These are phyloP conservation scores for Seiridium cupressi DNA, from an alignment of 2,329 filamentous ascomycete genomes.

Conservation along the genomic window DNA sequence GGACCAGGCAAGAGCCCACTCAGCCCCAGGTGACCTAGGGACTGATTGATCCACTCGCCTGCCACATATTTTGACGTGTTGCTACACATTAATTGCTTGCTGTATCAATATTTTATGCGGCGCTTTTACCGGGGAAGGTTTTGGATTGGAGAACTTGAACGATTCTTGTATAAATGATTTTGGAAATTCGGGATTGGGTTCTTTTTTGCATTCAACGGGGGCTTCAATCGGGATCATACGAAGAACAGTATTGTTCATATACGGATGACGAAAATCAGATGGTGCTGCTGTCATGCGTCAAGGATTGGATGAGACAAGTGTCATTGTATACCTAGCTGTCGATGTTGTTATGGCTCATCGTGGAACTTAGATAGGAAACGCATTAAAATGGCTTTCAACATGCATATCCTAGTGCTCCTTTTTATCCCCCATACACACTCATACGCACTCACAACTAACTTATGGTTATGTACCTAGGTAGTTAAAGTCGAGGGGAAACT, in stretches of 20 bases:
- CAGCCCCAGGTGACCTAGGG: neutral
- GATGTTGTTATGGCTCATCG: neutral
- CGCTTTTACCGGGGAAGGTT: neutral
- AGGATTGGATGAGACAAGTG: neutral
- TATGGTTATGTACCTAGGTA: too few species aligned
- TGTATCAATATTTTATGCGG: constrained; percentile 1
- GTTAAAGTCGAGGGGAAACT: too few species aligned
- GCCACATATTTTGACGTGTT: neutral
- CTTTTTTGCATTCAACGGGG: neutral
- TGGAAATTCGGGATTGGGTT: neutral
- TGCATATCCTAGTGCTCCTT: neutral
- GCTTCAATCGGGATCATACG: neutral
- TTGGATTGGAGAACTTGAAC: neutral
- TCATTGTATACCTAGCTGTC: neutral
- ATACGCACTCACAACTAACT: too few species aligned
- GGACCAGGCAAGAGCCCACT: constrained; percentile 20
- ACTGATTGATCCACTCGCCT: neutral
- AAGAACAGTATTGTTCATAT: neutral
- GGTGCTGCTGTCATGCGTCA: neutral
- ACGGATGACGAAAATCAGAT: neutral
- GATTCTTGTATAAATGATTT: constrained; percentile 1
- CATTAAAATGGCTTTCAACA: neutral
- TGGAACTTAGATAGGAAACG: neutral
- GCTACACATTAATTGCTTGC: neutral
- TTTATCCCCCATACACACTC: too few species aligned